phyloP scores from a whole-genome alignment of 352 stramenopile genomes.

The Phytophthora hybrid region DNA sequence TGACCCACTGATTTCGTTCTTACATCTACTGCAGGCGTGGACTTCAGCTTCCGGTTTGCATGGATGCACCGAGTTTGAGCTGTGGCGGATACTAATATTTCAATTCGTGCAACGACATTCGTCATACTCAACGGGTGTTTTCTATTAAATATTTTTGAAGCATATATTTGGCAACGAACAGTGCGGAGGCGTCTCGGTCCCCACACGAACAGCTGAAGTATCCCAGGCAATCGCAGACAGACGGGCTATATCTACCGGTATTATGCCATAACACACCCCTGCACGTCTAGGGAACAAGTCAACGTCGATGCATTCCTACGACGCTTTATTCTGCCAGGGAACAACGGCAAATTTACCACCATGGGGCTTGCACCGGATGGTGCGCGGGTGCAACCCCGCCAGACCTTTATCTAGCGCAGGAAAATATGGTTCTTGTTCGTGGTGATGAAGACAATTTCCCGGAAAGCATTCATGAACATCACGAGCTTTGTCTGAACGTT shows the following conservation, averaged over 20 bases:
- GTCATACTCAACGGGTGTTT: too few species aligned
- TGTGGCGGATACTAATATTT: background rate
- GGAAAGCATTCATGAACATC: too few species aligned
- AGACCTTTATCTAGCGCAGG: too few species aligned
- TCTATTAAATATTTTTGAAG: too few species aligned
- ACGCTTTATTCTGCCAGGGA: background rate
- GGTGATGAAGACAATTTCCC: too few species aligned
- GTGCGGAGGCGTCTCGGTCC: too few species aligned
- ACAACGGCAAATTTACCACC: background rate
- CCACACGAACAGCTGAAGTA: background rate
- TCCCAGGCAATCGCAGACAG: background rate
- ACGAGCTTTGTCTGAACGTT: too few species aligned
- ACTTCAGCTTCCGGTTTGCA: conserved; percentile 29
- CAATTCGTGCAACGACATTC: too few species aligned
- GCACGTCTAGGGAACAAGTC: background rate
- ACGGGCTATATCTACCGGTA: background rate
- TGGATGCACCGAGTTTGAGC: conserved; percentile 10
- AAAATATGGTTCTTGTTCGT: too few species aligned
- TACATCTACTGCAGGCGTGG: conserved; percentile 18
- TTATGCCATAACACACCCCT: too few species aligned
- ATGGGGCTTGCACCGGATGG: background rate
- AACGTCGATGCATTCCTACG: background rate
- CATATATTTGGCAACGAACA: too few species aligned
- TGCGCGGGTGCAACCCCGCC: too few species aligned
- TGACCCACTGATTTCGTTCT: background rate